These are phyloP conservation scores for Gonium pectorale DNA, from an alignment of 139 green algal species.

Conservation along the genomic window DNA sequence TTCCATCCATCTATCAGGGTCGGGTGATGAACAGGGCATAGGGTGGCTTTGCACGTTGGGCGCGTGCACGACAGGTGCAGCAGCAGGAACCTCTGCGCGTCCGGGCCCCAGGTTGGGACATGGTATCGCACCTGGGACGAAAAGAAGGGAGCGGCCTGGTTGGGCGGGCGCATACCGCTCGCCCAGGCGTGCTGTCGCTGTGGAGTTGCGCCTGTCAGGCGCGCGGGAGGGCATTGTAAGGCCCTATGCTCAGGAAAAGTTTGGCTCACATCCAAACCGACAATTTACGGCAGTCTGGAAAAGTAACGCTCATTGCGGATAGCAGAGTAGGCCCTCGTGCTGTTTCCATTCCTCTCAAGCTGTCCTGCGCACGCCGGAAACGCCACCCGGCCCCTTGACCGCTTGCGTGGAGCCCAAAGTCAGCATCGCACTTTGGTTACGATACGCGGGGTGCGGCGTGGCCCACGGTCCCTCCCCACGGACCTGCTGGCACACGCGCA, in stretches of 20 bases:
- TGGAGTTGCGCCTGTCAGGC: not conserved
- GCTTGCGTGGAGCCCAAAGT: not conserved
- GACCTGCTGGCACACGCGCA: not conserved
- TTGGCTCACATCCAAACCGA: not conserved
- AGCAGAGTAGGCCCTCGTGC: no score
- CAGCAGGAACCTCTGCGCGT: no score
- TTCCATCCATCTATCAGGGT: not conserved
- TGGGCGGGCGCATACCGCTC: not conserved
- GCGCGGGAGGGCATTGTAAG: not conserved
- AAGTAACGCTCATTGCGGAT: no score
- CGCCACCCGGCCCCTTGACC: not conserved
- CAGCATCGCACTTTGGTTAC: not conserved
- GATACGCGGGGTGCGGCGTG: not conserved
- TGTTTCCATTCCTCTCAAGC: no score
- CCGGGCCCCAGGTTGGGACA: not conserved
- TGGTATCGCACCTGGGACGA: no score
- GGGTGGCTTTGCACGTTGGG: not conserved
- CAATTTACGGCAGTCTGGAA: not conserved
- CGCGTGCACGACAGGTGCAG: not conserved
- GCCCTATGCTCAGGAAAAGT: not conserved
- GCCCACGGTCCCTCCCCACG: not conserved
- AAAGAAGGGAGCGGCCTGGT: slow-evolving; percentile 8
- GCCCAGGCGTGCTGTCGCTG: not conserved
- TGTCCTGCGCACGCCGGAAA: no score
- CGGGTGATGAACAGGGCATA: not conserved